Percentiles rank a stretch among this genome's conserved stretches.
These are phyloP conservation scores for Raphanus raphanistrum DNA, from an alignment of 345 rosid species.

Conservation along the genomic window DNA sequence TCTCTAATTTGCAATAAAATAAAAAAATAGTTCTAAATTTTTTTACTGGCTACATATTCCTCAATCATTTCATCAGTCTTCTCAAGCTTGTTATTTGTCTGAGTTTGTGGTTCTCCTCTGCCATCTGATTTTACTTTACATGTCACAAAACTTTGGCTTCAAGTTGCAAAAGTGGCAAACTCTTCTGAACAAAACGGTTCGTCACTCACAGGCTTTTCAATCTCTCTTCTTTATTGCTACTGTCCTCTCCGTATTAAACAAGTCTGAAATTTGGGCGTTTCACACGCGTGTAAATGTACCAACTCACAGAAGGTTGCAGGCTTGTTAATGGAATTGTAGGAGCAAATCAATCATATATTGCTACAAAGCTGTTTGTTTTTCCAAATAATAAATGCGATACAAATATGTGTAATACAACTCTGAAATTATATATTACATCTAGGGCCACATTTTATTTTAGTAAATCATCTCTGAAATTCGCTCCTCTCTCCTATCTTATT, in stretches of 20 bases:
- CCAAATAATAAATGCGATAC: not conserved
- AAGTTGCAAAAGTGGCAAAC: constrained; percentile 8
- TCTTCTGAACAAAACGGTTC: constrained; percentile 19
- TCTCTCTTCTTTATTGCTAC: not conserved
- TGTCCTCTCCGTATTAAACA: not conserved
- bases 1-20: constrained; percentile 21
- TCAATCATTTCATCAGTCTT: not conserved
- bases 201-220: constrained; percentile 11
- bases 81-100: not conserved
- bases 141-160: constrained; percentile 22
- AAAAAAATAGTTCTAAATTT: not conserved
- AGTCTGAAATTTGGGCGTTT: not conserved
- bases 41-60: not conserved
- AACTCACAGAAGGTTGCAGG: constrained; percentile 13
- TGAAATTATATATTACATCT: no score
- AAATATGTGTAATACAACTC: not conserved
- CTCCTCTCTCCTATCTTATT: no score
- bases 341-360: not conserved
- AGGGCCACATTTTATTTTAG: no score
- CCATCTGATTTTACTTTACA: constrained; percentile 2
- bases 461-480: no score
- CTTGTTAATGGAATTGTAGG: not conserved
- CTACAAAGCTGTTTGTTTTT: no score
- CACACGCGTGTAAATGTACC: constrained; percentile 10
- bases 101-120: constrained; percentile 13